These are phyloP conservation scores for Podospora australis DNA, from an alignment of 495 filamentous ascomycete species.

Conservation along the genomic window DNA sequence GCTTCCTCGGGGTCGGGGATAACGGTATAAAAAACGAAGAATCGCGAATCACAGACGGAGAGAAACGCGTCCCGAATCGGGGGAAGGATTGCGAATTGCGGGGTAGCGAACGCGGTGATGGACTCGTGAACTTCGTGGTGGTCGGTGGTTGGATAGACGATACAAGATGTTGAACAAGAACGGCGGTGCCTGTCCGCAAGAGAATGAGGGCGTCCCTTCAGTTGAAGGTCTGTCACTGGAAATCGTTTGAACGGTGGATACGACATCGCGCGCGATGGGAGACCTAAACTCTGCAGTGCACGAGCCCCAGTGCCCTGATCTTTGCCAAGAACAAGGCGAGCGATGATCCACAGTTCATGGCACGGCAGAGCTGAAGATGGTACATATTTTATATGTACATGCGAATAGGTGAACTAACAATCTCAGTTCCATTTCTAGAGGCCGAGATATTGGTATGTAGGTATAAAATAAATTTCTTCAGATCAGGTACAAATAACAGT, in stretches of 20 bases:
- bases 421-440: too few relatives aligned
- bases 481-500: too few relatives aligned
- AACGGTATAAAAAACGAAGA: too few relatives aligned
- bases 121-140: not conserved
- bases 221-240: not conserved
- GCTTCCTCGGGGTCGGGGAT: not conserved
- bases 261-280: not conserved
- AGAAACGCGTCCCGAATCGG: not conserved
- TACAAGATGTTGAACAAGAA: not conserved
- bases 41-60: too few relatives aligned
- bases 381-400: too few relatives aligned
- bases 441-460: too few relatives aligned
- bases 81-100: not conserved
- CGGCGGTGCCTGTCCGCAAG: constrained; percentile 1
- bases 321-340: not conserved
- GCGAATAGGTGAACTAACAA: too few relatives aligned
- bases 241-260: not conserved
- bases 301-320: not conserved
- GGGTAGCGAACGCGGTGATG: constrained; percentile 1
- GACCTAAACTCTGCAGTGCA: constrained; percentile 1
- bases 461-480: too few relatives aligned
- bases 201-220: not conserved
- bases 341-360: too few relatives aligned
- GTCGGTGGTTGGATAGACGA: too few relatives aligned
- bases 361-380: too few relatives aligned